Percentiles rank a stretch among this genome's conserved stretches.
These are phyloP conservation scores for Aspergillus tubingensis DNA, from an alignment of 2,329 filamentous ascomycete species.

Conservation along the genomic window DNA sequence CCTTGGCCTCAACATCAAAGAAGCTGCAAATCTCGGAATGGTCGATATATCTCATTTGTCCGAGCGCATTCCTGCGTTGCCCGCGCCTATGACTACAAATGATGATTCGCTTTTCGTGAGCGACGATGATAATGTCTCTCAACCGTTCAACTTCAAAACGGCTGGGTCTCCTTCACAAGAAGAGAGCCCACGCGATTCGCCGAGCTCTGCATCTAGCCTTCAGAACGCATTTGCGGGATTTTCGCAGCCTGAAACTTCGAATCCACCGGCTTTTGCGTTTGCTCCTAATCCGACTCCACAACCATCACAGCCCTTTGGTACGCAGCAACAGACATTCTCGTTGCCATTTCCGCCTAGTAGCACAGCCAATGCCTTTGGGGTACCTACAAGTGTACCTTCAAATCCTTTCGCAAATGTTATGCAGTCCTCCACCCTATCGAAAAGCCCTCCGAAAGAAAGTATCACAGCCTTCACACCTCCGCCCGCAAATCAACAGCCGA, in stretches of 20 bases:
- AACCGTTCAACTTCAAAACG: conserved; percentile 24
- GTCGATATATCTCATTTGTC: conserved; percentile 47
- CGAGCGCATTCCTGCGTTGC: conserved; percentile 24
- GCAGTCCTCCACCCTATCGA: conserved; percentile 5
- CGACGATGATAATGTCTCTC: conserved; percentile 37
- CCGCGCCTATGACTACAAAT: conserved; percentile 31
- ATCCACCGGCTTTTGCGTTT: background rate
- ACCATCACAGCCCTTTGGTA: background rate
- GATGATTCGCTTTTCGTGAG: conserved; percentile 43
- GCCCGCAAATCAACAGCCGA: background rate
- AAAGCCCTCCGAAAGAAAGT: background rate
- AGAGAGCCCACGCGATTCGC: conserved; percentile 10
- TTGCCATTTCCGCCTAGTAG: conserved; percentile 7
- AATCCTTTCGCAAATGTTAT: conserved; percentile 13
- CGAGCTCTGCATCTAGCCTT: conserved; percentile 18
- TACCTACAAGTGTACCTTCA: background rate
- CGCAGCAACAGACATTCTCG: conserved; percentile 13
- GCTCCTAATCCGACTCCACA: background rate
- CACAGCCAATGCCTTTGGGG: background rate
- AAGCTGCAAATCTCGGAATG: conserved; percentile 53
- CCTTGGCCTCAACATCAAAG: conserved; percentile 55
- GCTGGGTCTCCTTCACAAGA: conserved; percentile 18
- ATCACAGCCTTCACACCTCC: background rate
- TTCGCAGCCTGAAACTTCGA: conserved; percentile 13
- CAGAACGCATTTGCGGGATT: conserved; percentile 24